Evolutionary conservation across 768 basidiomycete species (phyloP), one percentile per base, ranked within the genome.

Genomic region (Chalciporus piperatus): DNA sequence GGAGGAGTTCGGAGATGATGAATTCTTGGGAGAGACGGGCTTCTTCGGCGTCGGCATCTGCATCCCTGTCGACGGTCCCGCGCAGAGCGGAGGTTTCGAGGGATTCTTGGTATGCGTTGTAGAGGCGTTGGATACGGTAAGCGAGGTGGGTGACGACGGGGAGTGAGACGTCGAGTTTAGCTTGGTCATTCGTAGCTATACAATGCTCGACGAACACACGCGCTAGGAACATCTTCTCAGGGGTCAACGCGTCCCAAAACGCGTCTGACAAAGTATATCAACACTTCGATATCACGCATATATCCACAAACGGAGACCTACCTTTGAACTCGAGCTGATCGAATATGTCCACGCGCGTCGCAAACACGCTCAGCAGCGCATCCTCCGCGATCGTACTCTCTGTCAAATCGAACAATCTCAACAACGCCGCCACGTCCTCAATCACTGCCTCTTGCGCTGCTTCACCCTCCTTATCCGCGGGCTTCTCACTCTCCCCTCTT

Each of bases 111-210:
- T 87, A 76, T 13, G 72, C 67, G 62, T 93, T 92, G 70, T 87
- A 95, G 1, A 79, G 70, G 8, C 76, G 67, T 60, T 92, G 83
- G 19, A 95, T 84, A 6, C 73, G 72, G 71, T 84, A 89, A 0
- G 94, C 94, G 46, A 95, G 77, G 0, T 76, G 74, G 1, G 89
- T 92, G 19, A 96, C 90, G 23, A 91, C 92, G 2, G 96, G 96
- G 5, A 98, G 76, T 13, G 78, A 73, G 2, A 75, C 69, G 59
- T 92, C 88, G 3, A 95, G 72, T 30, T 83, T 80, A 3, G 70
- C 69, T 46, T 83, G 76, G 45, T 89, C 80, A 41, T 84, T 76
- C 1, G 73, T 81, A 16, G 71, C 72, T 13, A 78, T 75, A 60
- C 91, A 94, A 63, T 90, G 81, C 28, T 92, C 85, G 4, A 88